Evolutionary conservation across 1,284 basidiomycete genomes (phyloP).

Genomic region (Psilocybe mexicana): DNA sequence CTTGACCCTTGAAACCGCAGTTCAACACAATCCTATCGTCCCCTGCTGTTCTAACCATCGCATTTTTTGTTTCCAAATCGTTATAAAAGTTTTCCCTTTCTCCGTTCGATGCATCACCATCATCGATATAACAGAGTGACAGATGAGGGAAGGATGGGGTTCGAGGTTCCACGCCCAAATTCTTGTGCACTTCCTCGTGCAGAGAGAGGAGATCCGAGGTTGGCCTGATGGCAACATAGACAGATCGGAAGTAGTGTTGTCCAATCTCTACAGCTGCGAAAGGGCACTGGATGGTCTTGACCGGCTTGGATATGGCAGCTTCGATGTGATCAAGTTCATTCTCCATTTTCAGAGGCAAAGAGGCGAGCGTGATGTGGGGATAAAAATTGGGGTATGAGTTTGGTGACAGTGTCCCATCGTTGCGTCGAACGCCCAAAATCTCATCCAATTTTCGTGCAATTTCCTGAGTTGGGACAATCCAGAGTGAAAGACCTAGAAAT

Average conservation of each 20-base stretch:
- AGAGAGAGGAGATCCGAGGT: conserved; percentile 48
- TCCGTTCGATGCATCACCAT: conserved; percentile 49
- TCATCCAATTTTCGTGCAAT: conserved; percentile 42
- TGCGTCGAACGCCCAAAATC: conserved; percentile 44
- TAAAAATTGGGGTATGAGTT: conserved; percentile 59
- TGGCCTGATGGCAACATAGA: conserved; percentile 54
- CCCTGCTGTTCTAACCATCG: conserved; percentile 19
- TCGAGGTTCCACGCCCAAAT: conserved; percentile 41
- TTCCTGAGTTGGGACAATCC: conserved; percentile 56
- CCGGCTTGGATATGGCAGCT: conserved; percentile 39
- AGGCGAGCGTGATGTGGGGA: conserved; percentile 71
- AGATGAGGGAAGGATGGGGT: conserved; percentile 67
- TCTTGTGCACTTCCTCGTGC: conserved; percentile 46
- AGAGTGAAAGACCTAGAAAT: conserved; percentile 52
- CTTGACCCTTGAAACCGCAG: conserved; percentile 30
- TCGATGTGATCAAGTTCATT: conserved; percentile 35
- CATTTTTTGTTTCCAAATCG: conserved; percentile 38
- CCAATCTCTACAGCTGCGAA: conserved; percentile 59
- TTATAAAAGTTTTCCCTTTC: conserved; percentile 38
- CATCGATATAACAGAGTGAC: conserved; percentile 69
- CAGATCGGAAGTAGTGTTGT: conserved; percentile 66
- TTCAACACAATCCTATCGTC: conserved; percentile 32
- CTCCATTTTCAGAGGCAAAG: conserved; percentile 39
- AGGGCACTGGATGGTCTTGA: conserved; percentile 36
- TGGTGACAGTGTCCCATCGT: conserved; percentile 15